A percentile compares a stretch with the other conserved stretches of the same genome.
These are phyloP conservation scores for Penicillium lagena DNA, from an alignment of 495 filamentous ascomycete species.

Conservation along the genomic window DNA sequence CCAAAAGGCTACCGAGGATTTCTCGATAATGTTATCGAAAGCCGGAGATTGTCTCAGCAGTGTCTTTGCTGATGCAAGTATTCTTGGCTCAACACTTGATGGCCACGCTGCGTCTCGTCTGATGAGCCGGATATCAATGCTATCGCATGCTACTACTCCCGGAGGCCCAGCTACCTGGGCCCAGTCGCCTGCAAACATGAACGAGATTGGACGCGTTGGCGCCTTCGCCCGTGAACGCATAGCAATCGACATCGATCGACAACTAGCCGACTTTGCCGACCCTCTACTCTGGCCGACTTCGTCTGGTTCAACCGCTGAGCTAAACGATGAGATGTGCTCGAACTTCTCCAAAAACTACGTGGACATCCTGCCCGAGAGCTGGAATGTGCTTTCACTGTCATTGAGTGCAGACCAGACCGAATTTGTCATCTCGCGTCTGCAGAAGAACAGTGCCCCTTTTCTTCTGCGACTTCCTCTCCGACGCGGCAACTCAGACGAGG, in stretches of 20 bases:
- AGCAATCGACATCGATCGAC: constrained; percentile 38
- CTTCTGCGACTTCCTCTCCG: constrained; percentile 77
- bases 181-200: constrained; percentile 37
- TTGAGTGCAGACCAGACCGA: constrained; percentile 74
- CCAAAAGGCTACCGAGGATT: constrained; percentile 32
- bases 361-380: constrained; percentile 67
- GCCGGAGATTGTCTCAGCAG: constrained; percentile 32
- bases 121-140: constrained; percentile 42
- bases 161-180: constrained; percentile 21
- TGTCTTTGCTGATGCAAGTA: constrained; percentile 31
- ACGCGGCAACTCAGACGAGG: constrained; percentile 74
- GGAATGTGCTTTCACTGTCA: constrained; percentile 82
- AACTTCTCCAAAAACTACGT: constrained; percentile 36
- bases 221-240: constrained; percentile 38
- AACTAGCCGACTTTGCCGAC: constrained; percentile 33
- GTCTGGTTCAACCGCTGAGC: constrained; percentile 8
- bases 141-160: constrained; percentile 35
- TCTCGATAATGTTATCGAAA: constrained; percentile 34
- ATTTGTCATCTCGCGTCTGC: constrained; percentile 74
- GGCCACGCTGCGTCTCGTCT: constrained; percentile 37
- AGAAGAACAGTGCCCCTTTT: constrained; percentile 68
- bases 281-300: constrained; percentile 33
- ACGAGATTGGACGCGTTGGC: constrained; percentile 41
- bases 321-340: constrained; percentile 20
- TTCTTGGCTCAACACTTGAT: constrained; percentile 40